Percentiles rank a stretch among this genome's conserved stretches.
Evolutionary conservation across 306 rosid genomes (phyloP).

Genomic region (Elaeagnus macrophylla): DNA sequence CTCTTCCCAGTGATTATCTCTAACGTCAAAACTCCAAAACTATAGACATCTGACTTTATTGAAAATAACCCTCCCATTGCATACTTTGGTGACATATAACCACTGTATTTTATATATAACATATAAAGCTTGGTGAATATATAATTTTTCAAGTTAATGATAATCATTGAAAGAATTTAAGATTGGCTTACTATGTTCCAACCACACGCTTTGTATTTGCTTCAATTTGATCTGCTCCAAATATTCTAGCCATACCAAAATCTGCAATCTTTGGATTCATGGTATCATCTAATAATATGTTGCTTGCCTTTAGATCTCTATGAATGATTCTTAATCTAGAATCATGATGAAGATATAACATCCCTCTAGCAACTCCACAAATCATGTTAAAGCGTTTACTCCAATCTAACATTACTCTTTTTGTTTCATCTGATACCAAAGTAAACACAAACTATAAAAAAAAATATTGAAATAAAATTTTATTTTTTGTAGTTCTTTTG

Average conservation of each 20-base stretch:
- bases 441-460: background rate
- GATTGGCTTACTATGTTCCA: constrained; percentile 40
- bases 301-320: constrained; percentile 50
- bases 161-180: background rate
- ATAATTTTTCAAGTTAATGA: background rate
- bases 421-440: constrained; percentile 18
- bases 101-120: constrained; percentile 16
- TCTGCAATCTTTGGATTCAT: constrained; percentile 53
- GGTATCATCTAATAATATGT: constrained; percentile 32
- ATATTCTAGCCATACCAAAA: constrained; percentile 58
- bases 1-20: constrained; percentile 54
- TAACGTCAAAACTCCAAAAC: constrained; percentile 44
- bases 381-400: constrained; percentile 26
- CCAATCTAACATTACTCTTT: constrained; percentile 32
- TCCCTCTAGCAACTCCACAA: constrained; percentile 34
- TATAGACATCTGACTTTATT: constrained; percentile 37
- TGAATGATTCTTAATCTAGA: constrained; percentile 45
- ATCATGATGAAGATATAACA: constrained; percentile 54
- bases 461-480: background rate
- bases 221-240: constrained; percentile 37
- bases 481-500: background rate
- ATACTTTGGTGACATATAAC: constrained; percentile 57
- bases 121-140: background rate
- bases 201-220: constrained; percentile 38
- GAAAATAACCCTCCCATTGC: constrained; percentile 50